Evolutionary conservation across 2,329 filamentous ascomycete species (phyloP), one percentile per base, ranked within the genome.

Genomic region (Emericellopsis atlantica): DNA sequence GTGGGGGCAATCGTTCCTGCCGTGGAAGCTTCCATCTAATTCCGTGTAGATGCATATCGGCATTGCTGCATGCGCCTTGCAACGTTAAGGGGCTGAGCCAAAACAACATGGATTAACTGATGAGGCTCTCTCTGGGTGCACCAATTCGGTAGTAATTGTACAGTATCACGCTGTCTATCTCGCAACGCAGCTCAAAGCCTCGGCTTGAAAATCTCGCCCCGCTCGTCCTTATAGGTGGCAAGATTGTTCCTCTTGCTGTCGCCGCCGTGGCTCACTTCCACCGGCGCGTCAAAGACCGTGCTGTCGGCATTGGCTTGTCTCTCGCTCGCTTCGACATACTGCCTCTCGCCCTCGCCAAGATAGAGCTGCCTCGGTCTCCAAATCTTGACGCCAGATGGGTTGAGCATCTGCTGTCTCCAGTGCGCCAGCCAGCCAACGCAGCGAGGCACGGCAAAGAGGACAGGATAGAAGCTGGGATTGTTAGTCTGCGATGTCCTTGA

Each of bases 371-470:
- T 52, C 0, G 67, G 67, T 2, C 67, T 51, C 63, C 67, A 70
- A 49, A 71, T 71, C 59, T 71, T 71, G 43, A 69, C 67, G 4
- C 65, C 66, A 0, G 57, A 52, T 1, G 58, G 53, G 32, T 61
- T 64, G 22, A 71, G 56, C 59, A 69, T 67, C 57, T 64, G 61
- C 52, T 71, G 67, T 15, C 68, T 60, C 67, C 67, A 71, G 52
- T 71, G 67, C 3, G 67, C 67, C 24, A 71, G 52, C 67, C 67
- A 71, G 21, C 67, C 67, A 2, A 69, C 67, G 39, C 68, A 70
- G 14, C 67, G 56, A 0, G 67, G 67, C 6, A 71, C 67, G 6
- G 67, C 67, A 43, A 71, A 71, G 5, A 71, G 52, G 0, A 71
- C 67, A 2, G 67, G 67, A 46, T 70, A 71, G 49, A 71, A 71